Evolutionary conservation across 495 filamentous ascomycete genomes (phyloP), one percentile per base, ranked within the genome.

Genomic region (Penicillium fimorum): DNA sequence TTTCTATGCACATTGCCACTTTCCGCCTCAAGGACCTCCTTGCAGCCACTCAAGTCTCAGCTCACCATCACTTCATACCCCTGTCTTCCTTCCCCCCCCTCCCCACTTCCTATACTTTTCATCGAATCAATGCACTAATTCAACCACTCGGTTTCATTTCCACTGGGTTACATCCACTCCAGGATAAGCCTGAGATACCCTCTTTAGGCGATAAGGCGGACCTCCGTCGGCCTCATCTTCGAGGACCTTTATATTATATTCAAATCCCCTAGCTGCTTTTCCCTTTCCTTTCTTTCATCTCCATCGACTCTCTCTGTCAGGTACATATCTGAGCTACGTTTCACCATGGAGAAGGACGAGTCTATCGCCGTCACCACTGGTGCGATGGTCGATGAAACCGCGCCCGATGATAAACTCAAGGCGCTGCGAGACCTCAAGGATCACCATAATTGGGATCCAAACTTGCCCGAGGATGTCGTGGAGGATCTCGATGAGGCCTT

Each of bases 371-470:
- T 68, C 38, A 55, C 67, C 45, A 59, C 64, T 13, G 62, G 60
- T 30, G 59, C 58, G 27, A 43, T 45, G 52, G 61, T 63, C 37
- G 65, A 69, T 25, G 88, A 70, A 38, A 55, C 59, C 12, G 61
- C 62, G 43, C 81, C 79, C 12, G 82, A 84, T 60, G 69, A 72
- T 11, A 63, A 68, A 3, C 54, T 69, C n/a, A 46, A 52, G n/a
- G 64, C 74, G 33, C 63, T 80, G 41, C 70, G 64, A 45, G 61
- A 75, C 33, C 58, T 87, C 53, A 82, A 85, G 57, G 77, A 79
- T 50, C 78, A 81, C 53, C 86, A 88, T 54, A 79, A 82, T 54
- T 82, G 87, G 77, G 87, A 91, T 57, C 85, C 86, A 15, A 89
- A 91, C 61, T 57, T 91, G 42, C 81, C 84, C 10, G 70, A 84